phyloP scores from a whole-genome alignment of 176 grass and related monocot species.

The Oryza australiensis region DNA sequence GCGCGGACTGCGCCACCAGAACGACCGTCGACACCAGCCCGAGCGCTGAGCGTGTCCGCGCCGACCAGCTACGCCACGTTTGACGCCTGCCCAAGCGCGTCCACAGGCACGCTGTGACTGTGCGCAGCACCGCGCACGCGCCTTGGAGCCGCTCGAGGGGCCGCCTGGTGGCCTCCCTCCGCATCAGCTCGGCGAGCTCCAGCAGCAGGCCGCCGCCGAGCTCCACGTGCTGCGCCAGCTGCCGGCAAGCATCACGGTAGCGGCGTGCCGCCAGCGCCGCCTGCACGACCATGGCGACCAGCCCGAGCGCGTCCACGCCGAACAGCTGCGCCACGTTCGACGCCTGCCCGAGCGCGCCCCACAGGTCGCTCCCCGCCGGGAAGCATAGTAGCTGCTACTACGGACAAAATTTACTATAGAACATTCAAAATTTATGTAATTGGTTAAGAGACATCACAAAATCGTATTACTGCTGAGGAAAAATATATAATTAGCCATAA shows the following conservation, averaged over 20 bases:
- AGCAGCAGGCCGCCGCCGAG: conserved; percentile 52
- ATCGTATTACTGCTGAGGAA: too few relatives aligned
- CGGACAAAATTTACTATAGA: too few relatives aligned
- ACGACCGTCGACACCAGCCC: too few relatives aligned
- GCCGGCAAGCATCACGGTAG: conserved; percentile 55
- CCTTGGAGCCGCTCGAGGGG: conserved; percentile 45
- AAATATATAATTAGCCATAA: too few relatives aligned
- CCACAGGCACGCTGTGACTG: conserved; percentile 46
- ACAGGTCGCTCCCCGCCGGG: not conserved
- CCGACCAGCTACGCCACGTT: too few relatives aligned
- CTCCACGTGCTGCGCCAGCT: conserved; percentile 51
- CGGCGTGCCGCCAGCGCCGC: conserved; percentile 54
- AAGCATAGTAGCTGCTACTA: too few relatives aligned
- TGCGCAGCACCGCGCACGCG: conserved; percentile 46
- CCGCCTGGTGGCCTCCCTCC: conserved; percentile 47
- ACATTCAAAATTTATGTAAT: too few relatives aligned
- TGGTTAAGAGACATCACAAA: too few relatives aligned
- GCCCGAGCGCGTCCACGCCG: conserved; percentile 60
- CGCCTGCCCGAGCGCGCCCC: conserved; percentile 29
- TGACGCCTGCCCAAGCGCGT: too few relatives aligned
- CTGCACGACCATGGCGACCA: conserved; percentile 67
- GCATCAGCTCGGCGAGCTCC: conserved; percentile 47
- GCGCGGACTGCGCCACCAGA: too few relatives aligned
- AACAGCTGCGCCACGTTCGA: conserved; percentile 42
- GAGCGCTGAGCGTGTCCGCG: too few relatives aligned